These are phyloP conservation scores for Rhizopogon vesiculosus DNA, from an alignment of 768 basidiomycete genomes.

Conservation along the genomic window DNA sequence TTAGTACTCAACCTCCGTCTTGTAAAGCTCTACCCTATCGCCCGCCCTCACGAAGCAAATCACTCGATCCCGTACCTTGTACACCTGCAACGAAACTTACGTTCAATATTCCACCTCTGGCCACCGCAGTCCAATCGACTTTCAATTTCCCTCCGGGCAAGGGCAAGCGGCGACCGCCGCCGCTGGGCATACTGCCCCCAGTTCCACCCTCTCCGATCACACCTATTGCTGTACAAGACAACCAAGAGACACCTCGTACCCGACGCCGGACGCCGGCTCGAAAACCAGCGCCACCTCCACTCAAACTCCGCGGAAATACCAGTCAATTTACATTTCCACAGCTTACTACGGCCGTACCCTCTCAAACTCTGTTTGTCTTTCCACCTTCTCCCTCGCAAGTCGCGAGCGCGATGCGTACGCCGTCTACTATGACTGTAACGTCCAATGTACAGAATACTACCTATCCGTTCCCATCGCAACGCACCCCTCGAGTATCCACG, in stretches of 20 bases:
- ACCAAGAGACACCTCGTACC: conserved; percentile 26
- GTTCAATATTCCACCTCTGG: conserved; percentile 44
- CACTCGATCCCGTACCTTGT: conserved; percentile 36
- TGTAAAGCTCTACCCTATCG: conserved; percentile 2
- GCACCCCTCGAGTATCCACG: conserved; percentile 68
- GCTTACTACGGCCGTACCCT: conserved; percentile 44
- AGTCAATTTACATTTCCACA: conserved; percentile 24
- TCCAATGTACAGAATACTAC: conserved; percentile 44
- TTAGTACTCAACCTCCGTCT: conserved; percentile 15
- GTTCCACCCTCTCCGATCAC: conserved; percentile 70
- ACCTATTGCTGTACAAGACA: conserved; percentile 38
- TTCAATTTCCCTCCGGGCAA: conserved; percentile 44
- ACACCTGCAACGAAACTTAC: conserved; percentile 56
- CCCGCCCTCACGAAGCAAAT: conserved; percentile 5
- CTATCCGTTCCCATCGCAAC: conserved; percentile 53
- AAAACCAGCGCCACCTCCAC: conserved; percentile 52
- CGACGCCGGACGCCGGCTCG: conserved; percentile 47
- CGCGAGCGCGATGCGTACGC: conserved; percentile 51
- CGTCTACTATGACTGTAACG: conserved; percentile 79
- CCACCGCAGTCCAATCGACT: conserved; percentile 47
- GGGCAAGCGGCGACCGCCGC: conserved; percentile 55
- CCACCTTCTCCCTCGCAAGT: conserved; percentile 67
- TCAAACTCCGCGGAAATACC: conserved; percentile 38
- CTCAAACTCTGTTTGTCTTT: conserved; percentile 84
- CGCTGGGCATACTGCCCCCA: conserved; percentile 58